Conservation (phyloP, 2,329 filamentous ascomycete genomes). For the Alternaria consortialis region DNA sequence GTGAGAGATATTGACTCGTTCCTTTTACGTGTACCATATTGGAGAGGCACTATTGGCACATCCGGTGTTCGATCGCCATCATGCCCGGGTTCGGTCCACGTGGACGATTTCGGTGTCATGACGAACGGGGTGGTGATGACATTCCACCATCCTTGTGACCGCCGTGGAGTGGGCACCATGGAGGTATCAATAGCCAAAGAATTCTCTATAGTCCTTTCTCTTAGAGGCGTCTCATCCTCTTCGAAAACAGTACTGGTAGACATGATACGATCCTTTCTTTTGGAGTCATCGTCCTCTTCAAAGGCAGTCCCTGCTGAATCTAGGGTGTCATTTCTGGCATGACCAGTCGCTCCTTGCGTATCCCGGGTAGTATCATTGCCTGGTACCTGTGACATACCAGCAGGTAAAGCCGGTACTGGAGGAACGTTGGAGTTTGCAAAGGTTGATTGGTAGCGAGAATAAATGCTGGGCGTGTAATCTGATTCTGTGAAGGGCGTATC, state of each 20-base stretch:
- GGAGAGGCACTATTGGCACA: constrained; percentile 45
- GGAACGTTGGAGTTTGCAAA: constrained; percentile 57
- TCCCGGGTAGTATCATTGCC: neutral
- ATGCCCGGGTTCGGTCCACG: constrained; percentile 43
- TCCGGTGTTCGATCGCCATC: constrained; percentile 40
- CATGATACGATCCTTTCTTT: constrained; percentile 52
- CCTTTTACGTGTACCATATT: constrained; percentile 32
- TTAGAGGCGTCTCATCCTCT: constrained; percentile 64
- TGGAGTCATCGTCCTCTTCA: constrained; percentile 60
- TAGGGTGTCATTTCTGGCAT: constrained; percentile 42
- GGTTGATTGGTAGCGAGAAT: constrained; percentile 64
- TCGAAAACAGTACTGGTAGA: constrained; percentile 75
- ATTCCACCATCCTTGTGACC: constrained; percentile 80
- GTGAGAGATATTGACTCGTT: constrained; percentile 25
- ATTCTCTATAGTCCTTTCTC: constrained; percentile 33
- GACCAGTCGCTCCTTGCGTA: constrained; percentile 16
- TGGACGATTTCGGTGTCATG: constrained; percentile 47
- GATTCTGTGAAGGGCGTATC: constrained; percentile 66
- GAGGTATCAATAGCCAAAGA: constrained; percentile 51
- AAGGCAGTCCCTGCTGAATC: constrained; percentile 52
- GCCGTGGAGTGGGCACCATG: constrained; percentile 61
- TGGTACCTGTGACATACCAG: constrained; percentile 27
- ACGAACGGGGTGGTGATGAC: constrained; percentile 75
- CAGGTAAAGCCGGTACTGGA: constrained; percentile 56
- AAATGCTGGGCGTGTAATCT: constrained; percentile 67